These are phyloP conservation scores for Pichia sp. DNA, from an alignment of 1,139 yeast genomes.

Conservation along the genomic window DNA sequence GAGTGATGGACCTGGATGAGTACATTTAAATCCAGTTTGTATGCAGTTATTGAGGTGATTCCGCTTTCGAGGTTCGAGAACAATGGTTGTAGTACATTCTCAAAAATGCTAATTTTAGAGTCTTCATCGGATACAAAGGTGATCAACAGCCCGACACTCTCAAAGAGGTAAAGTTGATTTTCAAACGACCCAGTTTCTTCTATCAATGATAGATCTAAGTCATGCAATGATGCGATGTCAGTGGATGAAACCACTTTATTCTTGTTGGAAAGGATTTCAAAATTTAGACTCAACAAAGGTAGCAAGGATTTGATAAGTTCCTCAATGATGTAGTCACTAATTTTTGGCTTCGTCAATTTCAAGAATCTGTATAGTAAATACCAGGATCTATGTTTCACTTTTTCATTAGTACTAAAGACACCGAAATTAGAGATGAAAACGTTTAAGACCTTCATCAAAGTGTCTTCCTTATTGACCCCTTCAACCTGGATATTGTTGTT, in stretches of 20 bases:
- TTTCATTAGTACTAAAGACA: slow-evolving; percentile 64
- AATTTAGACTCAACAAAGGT: slow-evolving; percentile 29
- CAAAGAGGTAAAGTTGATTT: slow-evolving; percentile 78
- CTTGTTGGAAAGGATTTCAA: slow-evolving; percentile 21
- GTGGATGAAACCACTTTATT: slow-evolving; percentile 17
- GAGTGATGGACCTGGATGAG: slow-evolving; percentile 80
- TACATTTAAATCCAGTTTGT: slow-evolving; percentile 37
- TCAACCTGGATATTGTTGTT: slow-evolving; percentile 38
- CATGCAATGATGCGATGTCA: slow-evolving; percentile 10
- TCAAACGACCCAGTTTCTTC: slow-evolving; percentile 61
- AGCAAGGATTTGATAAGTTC: slow-evolving; percentile 40
- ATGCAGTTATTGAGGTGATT: slow-evolving; percentile 39
- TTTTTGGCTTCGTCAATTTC: slow-evolving; percentile 66
- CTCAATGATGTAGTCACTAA: slow-evolving; percentile 47
- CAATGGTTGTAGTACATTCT: slow-evolving; percentile 69
- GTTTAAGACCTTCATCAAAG: slow-evolving; percentile 63
- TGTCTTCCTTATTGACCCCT: slow-evolving; percentile 40
- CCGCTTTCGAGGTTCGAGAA: slow-evolving; percentile 69
- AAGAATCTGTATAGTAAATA: slow-evolving; percentile 80
- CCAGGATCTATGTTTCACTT: slow-evolving; percentile 85
- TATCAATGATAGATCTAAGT: slow-evolving; percentile 37
- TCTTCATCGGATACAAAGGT: slow-evolving; percentile 40
- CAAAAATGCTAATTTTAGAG: slow-evolving; percentile 49
- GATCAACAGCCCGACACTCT: slow-evolving; percentile 67
- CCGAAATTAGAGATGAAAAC: slow-evolving; percentile 79